These are phyloP conservation scores for Wickerhamiella sergipiensis DNA, from an alignment of 805 yeast genomes.

Conservation along the genomic window DNA sequence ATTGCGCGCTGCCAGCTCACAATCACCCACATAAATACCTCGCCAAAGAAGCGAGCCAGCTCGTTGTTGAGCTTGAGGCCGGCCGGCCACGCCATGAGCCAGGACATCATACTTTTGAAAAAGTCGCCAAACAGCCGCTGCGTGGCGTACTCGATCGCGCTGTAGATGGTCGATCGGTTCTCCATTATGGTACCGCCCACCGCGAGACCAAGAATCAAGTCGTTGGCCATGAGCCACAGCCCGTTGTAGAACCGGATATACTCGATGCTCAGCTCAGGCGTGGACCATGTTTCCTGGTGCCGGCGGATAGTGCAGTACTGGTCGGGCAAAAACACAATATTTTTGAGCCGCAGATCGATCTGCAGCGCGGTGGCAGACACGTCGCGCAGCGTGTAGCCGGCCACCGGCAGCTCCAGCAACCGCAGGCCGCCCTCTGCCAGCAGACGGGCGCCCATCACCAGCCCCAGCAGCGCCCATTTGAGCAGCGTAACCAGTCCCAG, in stretches of 20 bases:
- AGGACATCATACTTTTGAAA: constrained; percentile 38
- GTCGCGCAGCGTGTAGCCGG: constrained; percentile 17
- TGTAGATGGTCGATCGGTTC: constrained; percentile 21
- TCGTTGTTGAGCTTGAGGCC: constrained; percentile 87
- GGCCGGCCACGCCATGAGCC: constrained; percentile 84
- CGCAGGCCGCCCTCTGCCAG: constrained; percentile 22
- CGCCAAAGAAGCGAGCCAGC: constrained; percentile 74
- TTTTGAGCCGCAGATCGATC: constrained; percentile 62
- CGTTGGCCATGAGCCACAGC: constrained; percentile 77
- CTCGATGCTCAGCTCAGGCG: constrained; percentile 30
- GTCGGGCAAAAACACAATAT: constrained; percentile 62
- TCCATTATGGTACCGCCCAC: constrained; percentile 36
- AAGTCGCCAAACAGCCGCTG: constrained; percentile 32
- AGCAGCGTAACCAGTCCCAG: constrained; percentile 5
- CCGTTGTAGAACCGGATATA: constrained; percentile 66
- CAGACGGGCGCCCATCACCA: constrained; percentile 18
- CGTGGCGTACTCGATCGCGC: constrained; percentile 23
- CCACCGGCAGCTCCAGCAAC: constrained; percentile 20
- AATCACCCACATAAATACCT: constrained; percentile 72
- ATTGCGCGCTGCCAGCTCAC: constrained; percentile 40
- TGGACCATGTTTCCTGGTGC: constrained; percentile 28
- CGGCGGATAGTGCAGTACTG: constrained; percentile 52
- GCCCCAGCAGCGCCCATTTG: constrained; percentile 11
- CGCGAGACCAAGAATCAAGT: constrained; percentile 58
- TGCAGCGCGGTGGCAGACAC: constrained; percentile 61